These are phyloP conservation scores for Scalesia atractyloides DNA, from an alignment of 129 eudicot genomes.

Conservation along the genomic window DNA sequence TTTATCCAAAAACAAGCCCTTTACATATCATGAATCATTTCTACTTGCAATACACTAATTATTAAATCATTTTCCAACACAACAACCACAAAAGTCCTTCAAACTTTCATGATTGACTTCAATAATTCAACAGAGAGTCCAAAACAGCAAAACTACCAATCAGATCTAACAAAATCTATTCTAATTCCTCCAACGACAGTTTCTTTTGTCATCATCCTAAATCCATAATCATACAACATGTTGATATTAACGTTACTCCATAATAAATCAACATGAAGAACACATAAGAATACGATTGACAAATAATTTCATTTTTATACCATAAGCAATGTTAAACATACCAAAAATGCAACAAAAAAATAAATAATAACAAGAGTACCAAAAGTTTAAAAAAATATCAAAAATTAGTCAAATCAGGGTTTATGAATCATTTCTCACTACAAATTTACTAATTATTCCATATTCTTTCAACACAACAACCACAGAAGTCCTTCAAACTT, in stretches of 20 bases:
- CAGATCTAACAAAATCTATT: constrained; percentile 31
- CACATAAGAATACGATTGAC: constrained; percentile 1
- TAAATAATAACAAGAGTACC: not conserved
- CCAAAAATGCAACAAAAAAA: constrained; percentile 4
- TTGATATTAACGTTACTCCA: constrained; percentile 3
- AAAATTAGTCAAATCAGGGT: constrained; percentile 11
- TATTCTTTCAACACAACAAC: not conserved
- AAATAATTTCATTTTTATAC: too few relatives aligned
- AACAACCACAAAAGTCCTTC: not conserved
- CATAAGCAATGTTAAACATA: not conserved
- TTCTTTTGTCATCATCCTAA: constrained; percentile 18
- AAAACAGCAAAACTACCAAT: constrained; percentile 28
- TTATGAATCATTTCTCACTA: constrained; percentile 13
- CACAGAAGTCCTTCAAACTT: not conserved
- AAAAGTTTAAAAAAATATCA: not conserved
- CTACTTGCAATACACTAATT: not conserved
- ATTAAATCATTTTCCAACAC: not conserved
- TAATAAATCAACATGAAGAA: constrained; percentile 3
- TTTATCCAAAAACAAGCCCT: constrained; percentile 19
- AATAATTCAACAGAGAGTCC: constrained; percentile 21
- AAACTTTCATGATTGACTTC: constrained; percentile 16
- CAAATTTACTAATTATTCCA: not conserved
- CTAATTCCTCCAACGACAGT: not conserved
- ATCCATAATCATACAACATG: not conserved
- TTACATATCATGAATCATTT: not conserved